phyloP scores from a whole-genome alignment of 352 stramenopile genomes.

The Pythium dissimile region DNA sequence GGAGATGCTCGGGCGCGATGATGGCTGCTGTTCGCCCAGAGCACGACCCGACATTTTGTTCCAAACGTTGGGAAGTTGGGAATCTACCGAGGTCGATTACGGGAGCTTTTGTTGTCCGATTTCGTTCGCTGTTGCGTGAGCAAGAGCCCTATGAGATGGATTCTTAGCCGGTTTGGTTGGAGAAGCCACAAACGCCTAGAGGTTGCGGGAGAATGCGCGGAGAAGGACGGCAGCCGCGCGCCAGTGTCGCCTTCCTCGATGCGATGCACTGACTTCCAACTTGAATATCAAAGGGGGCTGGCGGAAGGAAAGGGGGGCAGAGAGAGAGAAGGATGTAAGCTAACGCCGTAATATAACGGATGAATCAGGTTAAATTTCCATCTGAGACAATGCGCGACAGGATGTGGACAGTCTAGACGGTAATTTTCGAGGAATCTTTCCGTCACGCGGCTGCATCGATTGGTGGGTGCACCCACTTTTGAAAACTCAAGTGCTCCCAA shows the following conservation, averaged over 20 bases:
- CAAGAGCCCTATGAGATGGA: not conserved
- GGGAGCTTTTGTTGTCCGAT: not conserved
- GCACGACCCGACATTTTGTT: constrained; percentile 13
- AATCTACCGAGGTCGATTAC: too few species aligned
- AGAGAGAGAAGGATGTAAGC: constrained; percentile 10
- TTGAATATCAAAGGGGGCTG: constrained; percentile 24
- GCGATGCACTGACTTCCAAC: constrained; percentile 24
- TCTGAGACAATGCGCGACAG: not conserved
- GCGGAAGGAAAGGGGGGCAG: not conserved
- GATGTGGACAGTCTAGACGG: not conserved
- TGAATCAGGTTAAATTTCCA: not conserved
- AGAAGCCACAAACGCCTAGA: too few species aligned
- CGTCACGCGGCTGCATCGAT: not conserved
- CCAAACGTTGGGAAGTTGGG: too few species aligned
- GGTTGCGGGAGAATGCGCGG: not conserved
- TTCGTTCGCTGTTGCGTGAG: not conserved
- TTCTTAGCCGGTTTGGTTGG: too few species aligned
- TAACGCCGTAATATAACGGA: not conserved
- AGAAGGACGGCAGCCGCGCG: not conserved
- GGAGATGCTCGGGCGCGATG: constrained; percentile 35
- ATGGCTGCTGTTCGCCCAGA: constrained; percentile 19
- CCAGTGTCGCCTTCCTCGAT: not conserved
- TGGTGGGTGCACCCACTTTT: not conserved
- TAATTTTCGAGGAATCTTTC: constrained; percentile 4
- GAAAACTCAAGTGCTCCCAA: not conserved